Base-by-base conservation (phyloP, 352 stramenopile genomes). In the Phytophthora gonapodyides region DNA sequence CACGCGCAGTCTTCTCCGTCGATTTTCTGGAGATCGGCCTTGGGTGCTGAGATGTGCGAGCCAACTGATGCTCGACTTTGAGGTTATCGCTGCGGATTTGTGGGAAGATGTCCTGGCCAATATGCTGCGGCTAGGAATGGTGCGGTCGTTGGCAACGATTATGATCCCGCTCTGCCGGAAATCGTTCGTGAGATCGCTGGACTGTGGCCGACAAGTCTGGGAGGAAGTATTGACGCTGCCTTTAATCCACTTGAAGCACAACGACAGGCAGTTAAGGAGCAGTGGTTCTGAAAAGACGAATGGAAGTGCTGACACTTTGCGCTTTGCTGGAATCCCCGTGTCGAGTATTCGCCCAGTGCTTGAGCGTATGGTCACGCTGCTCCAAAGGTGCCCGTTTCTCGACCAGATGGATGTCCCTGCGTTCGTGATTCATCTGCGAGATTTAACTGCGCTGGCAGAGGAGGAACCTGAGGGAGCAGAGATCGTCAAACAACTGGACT, bases 331-430 rank as follows among this genome's bases (percentile, higher is more conserved):
- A 10, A 45, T 80, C 11, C 31, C 57, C 9, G 36, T 71, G 31
- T 21, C 40, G 27, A 54, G 52, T 13, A 53, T 82, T 5, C 52
- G 62, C 0, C 34, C 11, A 4, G 68, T 65, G 9, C 34, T 89
- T 7, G 46, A 70, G 30, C 52, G 59, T 15, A 75, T 84, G 51
- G 74, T 85, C 0, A 16, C 31, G 1, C 30, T 84, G 21, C 71
- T 89, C 15, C 63, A 88, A 66, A 79, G 57, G 17, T 88, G 80
- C 17, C 78, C 79, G 2, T 89, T 87, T 55, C 64, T 89, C 13
- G 76, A 88, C 16, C 72, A 74, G 51, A 75, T 89, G 5, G 75
- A 89, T 43, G 64, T 86, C 11, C 47, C 69, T 53, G 60, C 55
- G 15, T 75, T 88, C 52, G 77, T 88, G 7, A 59, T 84, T 58